A percentile compares a stretch with the other conserved stretches of the same genome.
phyloP scores from a whole-genome alignment of 2,329 filamentous ascomycete species.

The Claviceps sp. region DNA sequence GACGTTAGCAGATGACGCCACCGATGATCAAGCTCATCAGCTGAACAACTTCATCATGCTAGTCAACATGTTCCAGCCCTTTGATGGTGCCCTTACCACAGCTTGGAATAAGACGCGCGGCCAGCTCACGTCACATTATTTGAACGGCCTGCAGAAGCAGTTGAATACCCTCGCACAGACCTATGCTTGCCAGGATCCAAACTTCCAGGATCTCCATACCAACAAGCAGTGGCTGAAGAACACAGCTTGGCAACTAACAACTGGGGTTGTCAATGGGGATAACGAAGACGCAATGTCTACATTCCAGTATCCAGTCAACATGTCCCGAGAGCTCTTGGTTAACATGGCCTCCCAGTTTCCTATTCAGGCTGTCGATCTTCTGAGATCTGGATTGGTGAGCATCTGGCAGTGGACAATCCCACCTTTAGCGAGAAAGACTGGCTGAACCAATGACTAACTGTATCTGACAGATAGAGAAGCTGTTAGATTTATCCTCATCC shows the following conservation, averaged over 20 bases:
- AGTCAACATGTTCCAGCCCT: constrained; percentile 49
- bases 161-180: constrained; percentile 40
- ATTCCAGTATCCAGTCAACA: constrained; percentile 49
- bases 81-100: constrained; percentile 50
- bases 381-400: constrained; percentile 60
- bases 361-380: constrained; percentile 60
- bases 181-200: constrained; percentile 39
- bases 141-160: constrained; percentile 48
- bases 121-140: constrained; percentile 42
- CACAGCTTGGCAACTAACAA: constrained; percentile 49
- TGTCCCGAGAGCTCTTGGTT: constrained; percentile 48
- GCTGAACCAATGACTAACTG: not conserved
- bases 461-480: constrained; percentile 52
- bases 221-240: constrained; percentile 55
- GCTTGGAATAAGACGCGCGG: constrained; percentile 53
- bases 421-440: no score
- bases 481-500: constrained; percentile 63
- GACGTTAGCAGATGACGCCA: constrained; percentile 45
- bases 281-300: constrained; percentile 43
- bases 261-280: constrained; percentile 30
- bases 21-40: constrained; percentile 38
- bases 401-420: not conserved
- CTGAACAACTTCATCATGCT: constrained; percentile 45
- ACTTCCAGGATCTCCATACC: constrained; percentile 39
- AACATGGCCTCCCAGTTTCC: constrained; percentile 60